Evolutionary conservation across 768 basidiomycete species (phyloP).

Genomic region (Lactarius evosmus): DNA sequence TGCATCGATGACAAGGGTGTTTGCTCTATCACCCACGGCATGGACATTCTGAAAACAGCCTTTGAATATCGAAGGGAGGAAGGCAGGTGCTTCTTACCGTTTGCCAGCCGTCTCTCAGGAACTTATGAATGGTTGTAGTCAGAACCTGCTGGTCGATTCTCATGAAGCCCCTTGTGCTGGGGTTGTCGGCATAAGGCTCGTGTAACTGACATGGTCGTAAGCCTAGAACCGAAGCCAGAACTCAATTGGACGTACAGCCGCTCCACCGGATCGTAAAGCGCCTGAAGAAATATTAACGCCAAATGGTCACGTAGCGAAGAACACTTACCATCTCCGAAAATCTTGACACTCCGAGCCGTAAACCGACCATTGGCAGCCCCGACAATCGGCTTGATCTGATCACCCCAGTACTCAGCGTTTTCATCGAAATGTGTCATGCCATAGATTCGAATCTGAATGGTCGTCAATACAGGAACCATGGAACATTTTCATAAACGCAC

Average conservation of each 20-base stretch:
- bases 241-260: slow-evolving; percentile 53
- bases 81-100: slow-evolving; percentile 51
- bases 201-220: slow-evolving; percentile 49
- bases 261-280: slow-evolving; percentile 85
- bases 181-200: slow-evolving; percentile 80
- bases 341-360: slow-evolving; percentile 71
- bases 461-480: neutral
- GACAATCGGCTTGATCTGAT: slow-evolving; percentile 52
- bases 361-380: slow-evolving; percentile 59
- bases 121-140: slow-evolving; percentile 59
- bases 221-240: neutral
- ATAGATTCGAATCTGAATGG: slow-evolving; percentile 66
- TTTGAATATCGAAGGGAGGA: neutral
- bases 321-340: slow-evolving; percentile 65
- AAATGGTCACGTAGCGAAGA: neutral
- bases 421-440: slow-evolving; percentile 75
- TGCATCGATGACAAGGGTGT: slow-evolving; percentile 75
- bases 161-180: slow-evolving; percentile 74
- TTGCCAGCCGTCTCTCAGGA: slow-evolving; percentile 84
- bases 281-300: slow-evolving; percentile 41
- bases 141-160: slow-evolving; percentile 62
- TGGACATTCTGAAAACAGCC: slow-evolving; percentile 65
- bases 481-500: slow-evolving; percentile 35
- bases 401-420: slow-evolving; percentile 68
- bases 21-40: slow-evolving; percentile 85